Evolutionary conservation across 352 stramenopile genomes (phyloP), one percentile per base, ranked within the genome.

Genomic region (Globisporangium acanthophoron): DNA sequence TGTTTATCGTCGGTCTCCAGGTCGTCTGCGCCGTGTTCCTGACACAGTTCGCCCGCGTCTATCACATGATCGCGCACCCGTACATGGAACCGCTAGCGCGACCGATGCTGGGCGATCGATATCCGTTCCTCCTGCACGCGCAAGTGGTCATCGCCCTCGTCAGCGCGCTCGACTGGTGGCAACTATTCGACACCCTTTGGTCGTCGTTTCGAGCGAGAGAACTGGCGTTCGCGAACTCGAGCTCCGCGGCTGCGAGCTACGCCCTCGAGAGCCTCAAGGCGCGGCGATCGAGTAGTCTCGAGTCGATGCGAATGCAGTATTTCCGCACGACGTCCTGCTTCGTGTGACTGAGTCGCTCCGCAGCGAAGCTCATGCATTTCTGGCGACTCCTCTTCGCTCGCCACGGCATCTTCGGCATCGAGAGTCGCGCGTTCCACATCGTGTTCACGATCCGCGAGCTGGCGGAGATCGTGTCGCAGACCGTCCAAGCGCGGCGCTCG

Each of bases 351-450:
- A 11, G 16, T 21, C 15, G 41, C 15, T 8, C 8, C 15, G 5
- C 18, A 18, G 18, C 11, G 5, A 20, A 7, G 0, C 1, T 43
- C 29, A 18, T 9, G 1, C 18, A 21, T 1, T 27, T 27, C 0
- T 59, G 54, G 54, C 37, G 43, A 33, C 16, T 44, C n/a, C n/a
- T 62, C 18, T 62, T 62, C 11, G 31, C 29, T 21, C 56, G 48
- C 37, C 9, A 15, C 3, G 56, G 48, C 0, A 13, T 62, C 20
- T 62, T 62, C 7, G 56, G 48, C 16, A 12, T 62, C 21, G 39
- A 62, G n/a, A 57, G 56, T 20, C 20, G 51, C 13, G 35, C 18
- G 3, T 62, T 62, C 29, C 21, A 12, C 2, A 16, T 40, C 27
- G 39, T 55, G 20, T 59, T 50, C 35, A 33, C 43, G 13, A 31